Percentiles rank a stretch among this genome's conserved stretches.
phyloP scores from a whole-genome alignment of 2,329 filamentous ascomycete species.

The Fusarium caatingaense region DNA sequence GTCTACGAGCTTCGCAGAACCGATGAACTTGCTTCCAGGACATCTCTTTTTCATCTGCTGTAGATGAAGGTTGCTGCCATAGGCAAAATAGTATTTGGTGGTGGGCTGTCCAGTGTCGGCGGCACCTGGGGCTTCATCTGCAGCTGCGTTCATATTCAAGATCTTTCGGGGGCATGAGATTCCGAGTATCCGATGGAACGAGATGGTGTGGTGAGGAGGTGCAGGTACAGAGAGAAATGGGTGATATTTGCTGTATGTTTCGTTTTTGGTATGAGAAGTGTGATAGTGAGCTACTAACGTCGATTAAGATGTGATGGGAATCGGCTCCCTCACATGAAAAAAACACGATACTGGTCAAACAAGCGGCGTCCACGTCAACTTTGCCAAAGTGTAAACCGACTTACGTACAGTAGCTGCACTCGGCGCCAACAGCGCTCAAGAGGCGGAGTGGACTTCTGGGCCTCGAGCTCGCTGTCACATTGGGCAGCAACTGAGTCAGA shows the following conservation, averaged over 20 bases:
- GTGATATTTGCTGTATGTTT: constrained; percentile 21
- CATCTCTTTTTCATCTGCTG: constrained; percentile 59
- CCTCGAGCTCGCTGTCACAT: constrained; percentile 33
- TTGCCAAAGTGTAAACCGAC: constrained; percentile 27
- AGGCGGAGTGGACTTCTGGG: constrained; percentile 24
- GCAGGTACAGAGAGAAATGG: constrained; percentile 1
- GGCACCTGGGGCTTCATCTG: constrained; percentile 26
- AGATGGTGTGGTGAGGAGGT: constrained; percentile 1
- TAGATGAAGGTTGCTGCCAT: constrained; percentile 59
- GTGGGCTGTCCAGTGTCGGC: constrained; percentile 38
- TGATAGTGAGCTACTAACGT: constrained; percentile 39
- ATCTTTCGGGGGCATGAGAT: constrained; percentile 40
- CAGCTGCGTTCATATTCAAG: constrained; percentile 41
- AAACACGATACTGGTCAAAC: constrained; percentile 11
- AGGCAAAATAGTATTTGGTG: constrained; percentile 58
- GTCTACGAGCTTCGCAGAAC: constrained; percentile 53
- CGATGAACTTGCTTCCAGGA: constrained; percentile 55
- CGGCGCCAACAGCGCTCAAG: constrained; percentile 17
- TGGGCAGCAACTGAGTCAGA: constrained; percentile 45
- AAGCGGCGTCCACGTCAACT: constrained; percentile 27
- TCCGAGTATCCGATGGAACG: constrained; percentile 40
- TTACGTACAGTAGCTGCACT: constrained; percentile 24
- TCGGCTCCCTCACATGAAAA: constrained; percentile 38
- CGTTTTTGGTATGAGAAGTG: constrained; percentile 17
- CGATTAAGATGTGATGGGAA: constrained; percentile 41